Evolutionary conservation across 805 yeast species (phyloP).

Genomic region (Metschnikowia gelsemii): DNA sequence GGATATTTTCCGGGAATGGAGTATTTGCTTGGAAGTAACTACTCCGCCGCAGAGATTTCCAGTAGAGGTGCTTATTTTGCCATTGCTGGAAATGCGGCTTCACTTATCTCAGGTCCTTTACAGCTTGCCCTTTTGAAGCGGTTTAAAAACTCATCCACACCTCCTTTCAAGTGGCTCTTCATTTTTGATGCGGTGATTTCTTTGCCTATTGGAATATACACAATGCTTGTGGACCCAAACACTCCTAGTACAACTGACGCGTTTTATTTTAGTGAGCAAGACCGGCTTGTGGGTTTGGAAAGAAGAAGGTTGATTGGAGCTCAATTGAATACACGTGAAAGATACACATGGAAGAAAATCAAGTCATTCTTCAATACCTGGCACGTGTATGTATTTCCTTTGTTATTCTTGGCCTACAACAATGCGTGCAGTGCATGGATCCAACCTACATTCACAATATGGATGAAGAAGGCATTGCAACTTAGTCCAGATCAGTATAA

Average conservation of each 20-base stretch:
- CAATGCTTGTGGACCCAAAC: constrained; percentile 34
- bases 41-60: constrained; percentile 28
- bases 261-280: constrained; percentile 29
- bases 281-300: constrained; percentile 43
- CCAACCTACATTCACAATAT: constrained; percentile 45
- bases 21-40: constrained; percentile 43
- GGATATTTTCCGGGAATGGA: constrained; percentile 61
- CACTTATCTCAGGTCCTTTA: constrained; percentile 34
- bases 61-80: constrained; percentile 34
- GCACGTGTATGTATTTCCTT: constrained; percentile 50
- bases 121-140: constrained; percentile 29
- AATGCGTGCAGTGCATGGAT: constrained; percentile 32
- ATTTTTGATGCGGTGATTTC: constrained; percentile 36
- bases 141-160: constrained; percentile 22
- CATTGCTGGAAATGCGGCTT: constrained; percentile 28
- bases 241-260: constrained; percentile 37
- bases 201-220: constrained; percentile 33
- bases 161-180: constrained; percentile 37
- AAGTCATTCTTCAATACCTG: constrained; percentile 46
- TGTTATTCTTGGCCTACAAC: constrained; percentile 38
- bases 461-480: constrained; percentile 42
- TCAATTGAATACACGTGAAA: constrained; percentile 38
- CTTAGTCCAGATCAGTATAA: constrained; percentile 37
- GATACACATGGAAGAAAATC: constrained; percentile 41
- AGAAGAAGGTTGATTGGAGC: constrained; percentile 38